Base-by-base conservation (phyloP, 345 rosid species). In the Eucalyptus sp. region DNA sequence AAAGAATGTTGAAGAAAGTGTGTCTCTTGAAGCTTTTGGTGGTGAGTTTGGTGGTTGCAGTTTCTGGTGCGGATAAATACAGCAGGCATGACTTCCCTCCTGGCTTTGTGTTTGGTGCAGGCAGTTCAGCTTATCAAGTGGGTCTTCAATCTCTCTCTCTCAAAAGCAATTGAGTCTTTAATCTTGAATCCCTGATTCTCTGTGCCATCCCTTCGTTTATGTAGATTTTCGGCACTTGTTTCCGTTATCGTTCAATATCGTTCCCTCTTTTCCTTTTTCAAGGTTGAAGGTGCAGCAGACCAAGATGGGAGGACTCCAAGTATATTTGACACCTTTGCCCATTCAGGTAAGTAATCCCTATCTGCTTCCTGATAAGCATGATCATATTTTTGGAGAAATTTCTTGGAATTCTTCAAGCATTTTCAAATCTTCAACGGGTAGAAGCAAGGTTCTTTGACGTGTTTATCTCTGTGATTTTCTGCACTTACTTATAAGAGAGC, bases 261-360 rank as follows among this genome's bases (percentile, higher is more conserved):
- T 76, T 76, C 29, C 43, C 48, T 76, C 83, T 76, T 76, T 76
- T 41, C 83, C 83, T 76, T 44, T 49, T 43, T 87, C n/a, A n/a
- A 92, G 95, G 94, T 91, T 88, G 94, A 93, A 86, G 95, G 94
- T 71, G 94, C 93, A 37, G 95, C 94, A 76, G 89, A 91, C 31
- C 89, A 89, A 91, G 95, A 92, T 90, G 94, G 95, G n/a, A 90
- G 95, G 90, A 91, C 91, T 80, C 92, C 93, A 43, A 93, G 94
- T 66, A 88, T 93, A 87, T 91, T 92, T 89, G 95, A 93, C 66
- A 91, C 94, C 51, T 92, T 88, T 79, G 88, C 91, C 7, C 91
- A 90, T 14, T 89, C 89, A 7, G 95, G 95, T 91, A 12, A 51
- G 89, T 46, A 88, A 89, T 62, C 81, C 56, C 25, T n/a, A 54